Percentiles rank a stretch among this genome's conserved stretches.
These are phyloP conservation scores for Triticum urartu DNA, from an alignment of 176 grass and related monocot species.

Conservation along the genomic window DNA sequence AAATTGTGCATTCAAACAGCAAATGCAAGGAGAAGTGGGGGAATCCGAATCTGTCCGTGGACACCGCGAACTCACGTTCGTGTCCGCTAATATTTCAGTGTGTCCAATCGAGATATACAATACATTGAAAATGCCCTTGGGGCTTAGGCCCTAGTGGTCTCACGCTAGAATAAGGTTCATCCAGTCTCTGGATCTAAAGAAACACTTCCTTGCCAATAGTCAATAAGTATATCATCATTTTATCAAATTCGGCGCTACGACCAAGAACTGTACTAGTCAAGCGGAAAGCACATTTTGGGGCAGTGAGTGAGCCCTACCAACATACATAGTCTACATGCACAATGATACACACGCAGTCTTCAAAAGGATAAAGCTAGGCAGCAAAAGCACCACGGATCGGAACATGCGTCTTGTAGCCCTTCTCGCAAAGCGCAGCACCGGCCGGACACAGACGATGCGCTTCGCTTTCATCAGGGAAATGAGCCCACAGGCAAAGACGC, in stretches of 20 bases:
- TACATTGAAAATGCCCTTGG: too few species aligned
- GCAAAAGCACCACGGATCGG: conserved; percentile 35
- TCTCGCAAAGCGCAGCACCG: conserved; percentile 26
- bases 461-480: conserved; percentile 19
- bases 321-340: conserved; percentile 26
- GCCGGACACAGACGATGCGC: conserved; percentile 14
- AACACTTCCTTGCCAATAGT: not conserved
- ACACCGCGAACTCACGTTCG: too few species aligned
- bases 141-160: too few species aligned
- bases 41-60: too few species aligned
- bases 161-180: too few species aligned
- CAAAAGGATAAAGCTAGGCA: conserved; percentile 25
- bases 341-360: conserved; percentile 31
- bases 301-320: conserved; percentile 9
- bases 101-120: too few species aligned
- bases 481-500: not conserved
- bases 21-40: too few species aligned
- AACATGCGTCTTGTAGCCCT: conserved; percentile 47
- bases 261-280: not conserved
- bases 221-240: not conserved
- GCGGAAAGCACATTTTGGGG: conserved; percentile 22
- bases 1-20: too few species aligned
- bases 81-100: too few species aligned
- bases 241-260: not conserved
- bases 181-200: too few species aligned